Base-by-base conservation (phyloP, 2,329 filamentous ascomycete species). In the Colletotrichum aenigma region DNA sequence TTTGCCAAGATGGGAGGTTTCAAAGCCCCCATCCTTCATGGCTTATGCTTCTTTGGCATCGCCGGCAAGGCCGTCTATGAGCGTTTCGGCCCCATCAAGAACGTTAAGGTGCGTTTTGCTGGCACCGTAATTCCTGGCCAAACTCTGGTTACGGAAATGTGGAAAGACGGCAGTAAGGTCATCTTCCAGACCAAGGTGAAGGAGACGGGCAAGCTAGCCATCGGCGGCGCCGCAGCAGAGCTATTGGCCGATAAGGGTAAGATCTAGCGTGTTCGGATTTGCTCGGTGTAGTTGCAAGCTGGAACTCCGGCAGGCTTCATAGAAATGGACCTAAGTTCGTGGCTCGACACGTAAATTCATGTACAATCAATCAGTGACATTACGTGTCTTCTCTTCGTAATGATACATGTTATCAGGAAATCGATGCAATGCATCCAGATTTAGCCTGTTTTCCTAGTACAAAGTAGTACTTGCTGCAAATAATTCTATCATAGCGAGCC, bases 1-100 rank as follows among this genome's bases (percentile, higher is more conserved):
- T 98, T 99, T 86, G 95, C 95, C 87, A 97, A 97, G 88, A 93
- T 98, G 80, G 97, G 96, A 75, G 97, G 97, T 75, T 99, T 99
- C 92, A 94, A 97, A 87, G 92, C 89, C 32, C 97, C 97, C 15
- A 99, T 99, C 83, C 89, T 99, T 70, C 97, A 99, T 88, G 97
- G 97, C n/a, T 92, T 99, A 48, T 98, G 96, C 91, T 97, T 93
- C 83, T 96, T 99, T 81, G 97, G 97, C 79, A 92, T 98, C 79
- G 93, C 95, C 18, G 95, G 94, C 78, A 98, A 98, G 90, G 96
- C 96, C 76, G 92, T 99, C 52, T 94, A 96, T 84, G 91, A 95
- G 86, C 93, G 89, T 13, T 98, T 93, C 81, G 97, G 97, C 6
- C 86, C 91, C 62, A 96, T 94, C 87, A 95, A 94, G 89, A 98